These are phyloP conservation scores for Aspergillus candidus DNA, from an alignment of 2,329 filamentous ascomycete species.

Conservation along the genomic window DNA sequence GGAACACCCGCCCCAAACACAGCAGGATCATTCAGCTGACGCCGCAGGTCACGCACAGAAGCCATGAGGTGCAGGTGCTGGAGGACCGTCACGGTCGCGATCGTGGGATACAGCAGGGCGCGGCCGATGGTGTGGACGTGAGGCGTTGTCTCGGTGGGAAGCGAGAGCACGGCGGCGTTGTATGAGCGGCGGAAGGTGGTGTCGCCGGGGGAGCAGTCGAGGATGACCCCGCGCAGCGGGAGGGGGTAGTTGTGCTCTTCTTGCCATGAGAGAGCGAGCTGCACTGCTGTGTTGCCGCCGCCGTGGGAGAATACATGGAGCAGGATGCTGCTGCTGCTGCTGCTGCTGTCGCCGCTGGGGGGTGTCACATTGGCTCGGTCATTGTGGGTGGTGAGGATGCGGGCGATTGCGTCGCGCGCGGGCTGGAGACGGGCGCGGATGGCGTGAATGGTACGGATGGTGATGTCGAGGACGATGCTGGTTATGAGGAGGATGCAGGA, in stretches of 20 bases:
- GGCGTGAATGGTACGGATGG: slow-evolving; percentile 11
- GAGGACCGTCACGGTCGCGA: slow-evolving; percentile 5
- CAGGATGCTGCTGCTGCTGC: slow-evolving; percentile 7
- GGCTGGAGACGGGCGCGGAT: slow-evolving; percentile 15
- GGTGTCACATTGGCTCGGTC: too few species aligned
- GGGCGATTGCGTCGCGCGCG: slow-evolving; percentile 14
- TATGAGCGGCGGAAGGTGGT: slow-evolving; percentile 13
- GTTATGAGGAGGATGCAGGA: slow-evolving; percentile 19
- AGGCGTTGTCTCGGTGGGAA: not conserved
- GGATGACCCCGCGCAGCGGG: slow-evolving; percentile 10
- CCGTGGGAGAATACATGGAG: slow-evolving; percentile 22
- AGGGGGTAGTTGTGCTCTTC: slow-evolving; percentile 6
- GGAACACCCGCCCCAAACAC: slow-evolving; percentile 2
- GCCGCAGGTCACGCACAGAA: slow-evolving; percentile 4
- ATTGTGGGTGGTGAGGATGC: slow-evolving; percentile 6
- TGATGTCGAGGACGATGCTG: slow-evolving; percentile 13
- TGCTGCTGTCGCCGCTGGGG: not conserved
- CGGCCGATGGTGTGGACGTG: not conserved
- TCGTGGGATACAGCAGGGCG: slow-evolving; percentile 6
- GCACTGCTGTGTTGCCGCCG: slow-evolving; percentile 15
- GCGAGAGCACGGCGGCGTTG: slow-evolving; percentile 8
- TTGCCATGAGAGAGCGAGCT: slow-evolving; percentile 17
- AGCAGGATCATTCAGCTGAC: slow-evolving; percentile 5
- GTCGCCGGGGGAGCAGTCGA: slow-evolving; percentile 19
- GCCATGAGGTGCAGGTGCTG: slow-evolving; percentile 7